A percentile compares a stretch with the other conserved stretches of the same genome.
These are phyloP conservation scores for Neurospora cerealis DNA, from an alignment of 495 filamentous ascomycete species.

Conservation along the genomic window DNA sequence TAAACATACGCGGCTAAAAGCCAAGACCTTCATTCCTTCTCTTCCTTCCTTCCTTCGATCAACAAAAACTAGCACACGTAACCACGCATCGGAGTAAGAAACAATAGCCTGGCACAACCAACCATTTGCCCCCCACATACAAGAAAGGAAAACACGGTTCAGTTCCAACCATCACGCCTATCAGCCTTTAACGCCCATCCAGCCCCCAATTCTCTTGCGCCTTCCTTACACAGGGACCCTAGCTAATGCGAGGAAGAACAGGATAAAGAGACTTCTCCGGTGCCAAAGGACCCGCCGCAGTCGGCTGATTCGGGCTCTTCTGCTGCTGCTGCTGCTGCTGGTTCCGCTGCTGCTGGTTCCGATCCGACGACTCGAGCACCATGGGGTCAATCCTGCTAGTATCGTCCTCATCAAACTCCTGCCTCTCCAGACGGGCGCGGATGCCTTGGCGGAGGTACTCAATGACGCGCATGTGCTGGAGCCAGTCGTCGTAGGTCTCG, in stretches of 20 bases:
- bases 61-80: background rate
- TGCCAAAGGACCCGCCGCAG: background rate
- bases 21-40: background rate
- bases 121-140: background rate
- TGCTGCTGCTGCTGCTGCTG: background rate
- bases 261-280: constrained; percentile 10
- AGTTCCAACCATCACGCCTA: background rate
- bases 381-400: constrained; percentile 18
- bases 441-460: constrained; percentile 65
- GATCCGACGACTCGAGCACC: constrained; percentile 8
- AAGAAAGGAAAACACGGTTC: background rate
- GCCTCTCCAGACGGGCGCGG: constrained; percentile 49
- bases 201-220: background rate
- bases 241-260: constrained; percentile 6
- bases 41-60: background rate
- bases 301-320: background rate
- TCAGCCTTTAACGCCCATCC: background rate
- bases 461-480: constrained; percentile 73
- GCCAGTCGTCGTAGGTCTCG: constrained; percentile 61
- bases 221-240: background rate
- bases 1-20: background rate
- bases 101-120: background rate
- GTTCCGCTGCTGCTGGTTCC: background rate
- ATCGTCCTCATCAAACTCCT: constrained; percentile 47
- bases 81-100: background rate